Base-by-base conservation (phyloP, 805 yeast species). In the Candida vaughaniae region DNA sequence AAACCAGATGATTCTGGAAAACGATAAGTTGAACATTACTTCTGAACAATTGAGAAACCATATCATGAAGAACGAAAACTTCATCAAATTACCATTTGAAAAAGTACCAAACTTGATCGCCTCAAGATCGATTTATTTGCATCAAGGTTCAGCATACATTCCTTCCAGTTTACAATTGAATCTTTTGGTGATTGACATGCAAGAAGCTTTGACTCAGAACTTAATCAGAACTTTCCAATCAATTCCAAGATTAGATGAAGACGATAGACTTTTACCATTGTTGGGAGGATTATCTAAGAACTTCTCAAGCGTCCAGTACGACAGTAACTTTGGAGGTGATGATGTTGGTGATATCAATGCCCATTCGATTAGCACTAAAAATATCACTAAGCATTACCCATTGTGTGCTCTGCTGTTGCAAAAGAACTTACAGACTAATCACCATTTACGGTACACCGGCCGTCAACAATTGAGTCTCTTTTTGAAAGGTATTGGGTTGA, bases 21-120 rank as follows among this genome's bases (percentile, higher is more conserved):
- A 55, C 11, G 51, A 56, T 11, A 49, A 48, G 10, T 47, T 56
- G 35, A 42, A 43, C 36, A 61, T 67, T 10, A 51, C 57, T 12
- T 77, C 75, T 35, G 87, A 81, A 20, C 77, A 72, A 49, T 53
- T 77, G 40, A 70, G 58, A 46, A 65, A 60, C 16, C 80, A 69
- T 48, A 70, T 82, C 38, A 69, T 67, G 25, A 35, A 32, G 33
- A 72, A 66, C 33, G 95, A 86, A 49, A 70, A 69, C 38, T 86
- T 83, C 53, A 85, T 86, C 58, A 88, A 85, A 59, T 76, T 93
- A 33, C 95, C 95, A 2, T 91, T 90, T 66, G 95, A 87, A 53
- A 78, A 77, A 46, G 95, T 90, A 4, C 74, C 85, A 15, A 90
- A 84, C 39, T 71, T 93, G 33, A 76, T 93, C 1, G 77, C 84